Evolutionary conservation across 257 asterid genomes (phyloP).

Genomic region (Fraxinus excelsior): DNA sequence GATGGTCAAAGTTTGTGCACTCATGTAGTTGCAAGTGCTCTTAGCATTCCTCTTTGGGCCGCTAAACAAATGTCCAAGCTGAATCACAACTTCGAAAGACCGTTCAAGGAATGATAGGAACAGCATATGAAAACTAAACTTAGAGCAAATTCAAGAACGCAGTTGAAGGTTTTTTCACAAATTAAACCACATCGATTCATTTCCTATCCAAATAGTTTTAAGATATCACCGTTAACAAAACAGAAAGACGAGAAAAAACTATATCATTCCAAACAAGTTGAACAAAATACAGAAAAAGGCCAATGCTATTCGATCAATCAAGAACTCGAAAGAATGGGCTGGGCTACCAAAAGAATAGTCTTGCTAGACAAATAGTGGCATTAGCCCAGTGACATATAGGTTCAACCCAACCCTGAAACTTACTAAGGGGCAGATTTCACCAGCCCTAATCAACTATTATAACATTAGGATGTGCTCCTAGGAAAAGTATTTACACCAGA

Average conservation of each 20-base stretch:
- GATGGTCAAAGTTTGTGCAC: not conserved
- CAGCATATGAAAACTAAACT: not conserved
- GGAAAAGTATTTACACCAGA: not conserved
- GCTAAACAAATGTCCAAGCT: not conserved
- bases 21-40: not conserved
- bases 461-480: not conserved
- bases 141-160: not conserved
- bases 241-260: not conserved
- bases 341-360: not conserved
- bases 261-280: not conserved
- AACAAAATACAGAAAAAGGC: not conserved
- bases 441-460: not conserved
- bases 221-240: not conserved
- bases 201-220: not conserved
- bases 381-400: not conserved
- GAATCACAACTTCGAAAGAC: not conserved
- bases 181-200: not conserved
- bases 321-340: constrained; percentile 2
- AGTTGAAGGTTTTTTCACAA: not conserved
- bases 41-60: not conserved
- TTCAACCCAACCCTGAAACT: not conserved
- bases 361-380: not conserved
- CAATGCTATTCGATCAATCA: not conserved
- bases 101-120: not conserved
- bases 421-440: not conserved